Conservation (phyloP, 1,284 basidiomycete genomes). For the Cryptococcus maquisensis region DNA sequence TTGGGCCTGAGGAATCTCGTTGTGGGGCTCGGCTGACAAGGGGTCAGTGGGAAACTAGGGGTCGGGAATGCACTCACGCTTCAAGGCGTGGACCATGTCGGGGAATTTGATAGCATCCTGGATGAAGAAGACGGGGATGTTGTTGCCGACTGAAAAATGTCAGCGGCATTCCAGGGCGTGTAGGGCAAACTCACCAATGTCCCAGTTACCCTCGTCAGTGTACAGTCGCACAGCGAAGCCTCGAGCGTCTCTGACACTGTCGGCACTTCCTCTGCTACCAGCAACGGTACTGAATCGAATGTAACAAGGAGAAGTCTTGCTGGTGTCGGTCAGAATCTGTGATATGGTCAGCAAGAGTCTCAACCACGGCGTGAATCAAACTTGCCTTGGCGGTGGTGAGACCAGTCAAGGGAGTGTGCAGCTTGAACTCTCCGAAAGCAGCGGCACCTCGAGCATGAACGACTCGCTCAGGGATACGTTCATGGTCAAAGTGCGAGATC, state of each 20-base stretch:
- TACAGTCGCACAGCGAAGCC: conserved; percentile 80
- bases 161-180: neutral
- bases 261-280: conserved; percentile 67
- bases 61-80: conserved; percentile 6
- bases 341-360: neutral
- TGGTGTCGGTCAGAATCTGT: conserved; percentile 67
- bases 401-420: conserved; percentile 56
- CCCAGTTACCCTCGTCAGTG: conserved; percentile 75
- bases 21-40: conserved; percentile 59
- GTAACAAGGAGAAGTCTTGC: conserved; percentile 67
- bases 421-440: conserved; percentile 74
- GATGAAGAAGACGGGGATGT: conserved; percentile 76
- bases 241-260: conserved; percentile 64
- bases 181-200: conserved; percentile 56
- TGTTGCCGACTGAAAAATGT: conserved; percentile 30
- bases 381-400: conserved; percentile 36
- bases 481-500: conserved; percentile 72
- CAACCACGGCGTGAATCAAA: neutral
- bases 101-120: conserved; percentile 70
- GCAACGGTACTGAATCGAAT: conserved; percentile 77
- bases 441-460: conserved; percentile 73
- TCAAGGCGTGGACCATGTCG: conserved; percentile 67
- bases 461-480: conserved; percentile 72
- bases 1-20: conserved; percentile 56
- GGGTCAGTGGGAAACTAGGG: no score